Percentiles rank a stretch among this genome's conserved stretches.
These are phyloP conservation scores for Lachancea waltii DNA, from an alignment of 805 yeast species.

Conservation along the genomic window DNA sequence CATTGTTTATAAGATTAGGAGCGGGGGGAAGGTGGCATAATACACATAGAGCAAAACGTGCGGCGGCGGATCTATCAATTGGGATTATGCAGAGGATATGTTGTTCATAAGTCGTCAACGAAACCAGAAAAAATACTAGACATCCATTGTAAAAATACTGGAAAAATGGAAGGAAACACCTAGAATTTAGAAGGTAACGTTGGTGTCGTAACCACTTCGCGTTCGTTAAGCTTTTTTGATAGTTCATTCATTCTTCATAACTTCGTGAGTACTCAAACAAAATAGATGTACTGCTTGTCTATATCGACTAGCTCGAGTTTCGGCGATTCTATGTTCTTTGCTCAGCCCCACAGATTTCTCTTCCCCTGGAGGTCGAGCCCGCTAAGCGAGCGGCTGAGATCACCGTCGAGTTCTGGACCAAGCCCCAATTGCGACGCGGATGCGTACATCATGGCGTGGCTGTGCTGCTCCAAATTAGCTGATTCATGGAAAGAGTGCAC, in stretches of 20 bases:
- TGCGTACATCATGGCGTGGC: slow-evolving; percentile 17
- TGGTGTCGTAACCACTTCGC: slow-evolving; percentile 6
- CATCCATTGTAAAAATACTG: neutral
- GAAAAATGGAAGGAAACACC: neutral
- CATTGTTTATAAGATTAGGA: neutral
- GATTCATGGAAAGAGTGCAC: slow-evolving; percentile 25
- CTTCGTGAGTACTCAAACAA: slow-evolving; percentile 9
- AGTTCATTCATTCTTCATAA: slow-evolving; percentile 9
- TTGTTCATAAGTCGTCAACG: neutral
- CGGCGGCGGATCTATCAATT: neutral
- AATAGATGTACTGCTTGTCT: neutral
- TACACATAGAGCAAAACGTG: neutral
- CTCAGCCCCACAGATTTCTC: slow-evolving; percentile 12
- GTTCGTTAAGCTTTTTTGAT: slow-evolving; percentile 5
- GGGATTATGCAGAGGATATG: neutral
- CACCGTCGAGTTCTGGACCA: slow-evolving; percentile 24
- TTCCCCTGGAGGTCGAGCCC: slow-evolving; percentile 28
- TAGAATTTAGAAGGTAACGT: neutral
- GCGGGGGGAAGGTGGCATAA: neutral
- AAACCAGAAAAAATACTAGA: neutral
- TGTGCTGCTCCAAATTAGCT: slow-evolving; percentile 7
- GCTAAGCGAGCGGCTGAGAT: slow-evolving; percentile 30
- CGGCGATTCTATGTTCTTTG: neutral
- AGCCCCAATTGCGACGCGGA: slow-evolving; percentile 14
- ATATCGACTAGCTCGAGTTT: no score